These are phyloP conservation scores for Papiliotrema terrestris DNA, from an alignment of 1,284 basidiomycete genomes.

Conservation along the genomic window DNA sequence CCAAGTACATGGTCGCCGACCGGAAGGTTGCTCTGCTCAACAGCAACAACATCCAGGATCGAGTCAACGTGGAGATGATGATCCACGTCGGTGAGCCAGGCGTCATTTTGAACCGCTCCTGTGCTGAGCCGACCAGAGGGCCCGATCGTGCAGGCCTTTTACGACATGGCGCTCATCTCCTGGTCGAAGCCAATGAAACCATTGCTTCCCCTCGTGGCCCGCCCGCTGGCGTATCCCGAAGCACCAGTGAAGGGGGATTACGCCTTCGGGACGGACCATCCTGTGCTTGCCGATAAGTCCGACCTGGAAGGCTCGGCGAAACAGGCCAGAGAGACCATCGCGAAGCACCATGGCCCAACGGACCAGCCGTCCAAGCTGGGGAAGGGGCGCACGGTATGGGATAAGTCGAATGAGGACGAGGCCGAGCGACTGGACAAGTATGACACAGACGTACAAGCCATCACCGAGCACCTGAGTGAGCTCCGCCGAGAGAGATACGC, in stretches of 20 bases:
- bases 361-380: not conserved
- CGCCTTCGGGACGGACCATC: conserved; percentile 23
- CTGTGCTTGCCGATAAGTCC: conserved; percentile 17
- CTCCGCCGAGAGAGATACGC: no score
- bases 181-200: conserved; percentile 60
- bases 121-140: no score
- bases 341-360: conserved; percentile 18
- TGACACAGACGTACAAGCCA: conserved; percentile 2
- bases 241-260: conserved; percentile 8
- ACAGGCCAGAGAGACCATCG: no score
- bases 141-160: conserved; percentile 65
- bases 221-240: conserved; percentile 28
- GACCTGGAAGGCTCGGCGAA: conserved; percentile 11
- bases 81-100: conserved; percentile 48
- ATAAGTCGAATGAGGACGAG: conserved; percentile 13
- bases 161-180: conserved; percentile 65
- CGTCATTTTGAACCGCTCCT: no score
- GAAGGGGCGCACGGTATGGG: conserved; percentile 4
- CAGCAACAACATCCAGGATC: conserved; percentile 65
- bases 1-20: conserved; percentile 69
- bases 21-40: conserved; percentile 63
- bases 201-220: conserved; percentile 54
- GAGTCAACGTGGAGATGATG: conserved; percentile 63
- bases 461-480: conserved; percentile 23
- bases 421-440: conserved; percentile 17